Evolutionary conservation across 225 moss, liverwort and hornwort genomes (phyloP).

Genomic region (Anthoceros angustus): DNA sequence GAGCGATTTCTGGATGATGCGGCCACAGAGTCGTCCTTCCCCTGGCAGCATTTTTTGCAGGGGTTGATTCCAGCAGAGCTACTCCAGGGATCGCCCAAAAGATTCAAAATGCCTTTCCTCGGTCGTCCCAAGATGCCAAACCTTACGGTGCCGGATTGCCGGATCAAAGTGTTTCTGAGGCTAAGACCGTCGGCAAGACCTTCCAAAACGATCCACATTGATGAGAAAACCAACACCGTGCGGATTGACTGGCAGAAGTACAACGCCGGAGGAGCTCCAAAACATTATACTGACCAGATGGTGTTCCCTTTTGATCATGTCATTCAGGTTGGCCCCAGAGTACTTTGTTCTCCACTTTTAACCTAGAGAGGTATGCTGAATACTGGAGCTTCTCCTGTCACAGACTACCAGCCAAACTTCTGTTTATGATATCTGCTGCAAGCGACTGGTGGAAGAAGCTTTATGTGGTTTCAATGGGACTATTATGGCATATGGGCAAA

Average conservation of each 20-base stretch:
- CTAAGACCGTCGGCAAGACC: slow-evolving; percentile 74
- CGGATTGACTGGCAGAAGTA: slow-evolving; percentile 64
- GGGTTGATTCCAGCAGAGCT: no score
- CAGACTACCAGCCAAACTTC: slow-evolving; percentile 20
- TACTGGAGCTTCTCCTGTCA: neutral
- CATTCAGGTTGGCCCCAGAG: slow-evolving; percentile 36
- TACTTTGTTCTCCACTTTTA: no score
- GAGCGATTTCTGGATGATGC: no score
- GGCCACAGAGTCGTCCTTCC: no score
- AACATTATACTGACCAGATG: slow-evolving; percentile 57
- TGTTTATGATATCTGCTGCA: slow-evolving; percentile 54
- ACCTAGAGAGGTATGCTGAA: neutral
- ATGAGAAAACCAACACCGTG: slow-evolving; percentile 32
- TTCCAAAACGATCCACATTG: slow-evolving; percentile 54
- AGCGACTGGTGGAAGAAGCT: slow-evolving; percentile 65
- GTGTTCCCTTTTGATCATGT: slow-evolving; percentile 63
- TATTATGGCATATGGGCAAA: slow-evolving; percentile 80
- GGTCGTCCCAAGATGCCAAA: slow-evolving; percentile 1
- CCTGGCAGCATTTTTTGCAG: no score
- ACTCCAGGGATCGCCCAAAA: no score
- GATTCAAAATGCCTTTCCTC: neutral
- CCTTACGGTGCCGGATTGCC: slow-evolving; percentile 15
- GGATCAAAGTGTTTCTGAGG: slow-evolving; percentile 61
- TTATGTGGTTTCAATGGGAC: slow-evolving; percentile 70
- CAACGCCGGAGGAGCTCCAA: slow-evolving; percentile 67